Percentiles rank a stretch among this genome's conserved stretches.
Evolutionary conservation across 108 stramenopile species (phyloP).

Genomic region (Fistulifera solaris): DNA sequence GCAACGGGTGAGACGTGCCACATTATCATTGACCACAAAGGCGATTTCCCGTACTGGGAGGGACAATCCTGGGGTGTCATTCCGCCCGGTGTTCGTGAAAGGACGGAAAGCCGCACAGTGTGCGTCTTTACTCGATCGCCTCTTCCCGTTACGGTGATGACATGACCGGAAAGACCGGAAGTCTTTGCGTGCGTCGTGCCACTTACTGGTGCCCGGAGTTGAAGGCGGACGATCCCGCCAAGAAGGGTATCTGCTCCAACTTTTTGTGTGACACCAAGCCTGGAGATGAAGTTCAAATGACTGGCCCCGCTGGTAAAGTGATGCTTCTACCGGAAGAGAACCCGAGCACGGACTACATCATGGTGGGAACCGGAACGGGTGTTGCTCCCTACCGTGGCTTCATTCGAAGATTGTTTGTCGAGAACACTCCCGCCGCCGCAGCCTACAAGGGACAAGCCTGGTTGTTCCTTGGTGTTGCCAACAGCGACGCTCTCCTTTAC

Average conservation of each 20-base stretch:
- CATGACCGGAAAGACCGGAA: constrained; percentile 93
- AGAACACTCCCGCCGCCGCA: constrained; percentile 85
- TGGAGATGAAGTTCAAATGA: constrained; percentile 84
- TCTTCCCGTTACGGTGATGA: constrained; percentile 96
- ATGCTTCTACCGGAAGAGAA: constrained; percentile 97
- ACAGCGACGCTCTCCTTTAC: constrained; percentile 92
- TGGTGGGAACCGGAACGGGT: constrained; percentile 97
- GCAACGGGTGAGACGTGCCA: constrained; percentile 98
- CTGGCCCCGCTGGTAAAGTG: constrained; percentile 95
- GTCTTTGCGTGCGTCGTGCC: constrained; percentile 95
- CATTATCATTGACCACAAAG: constrained; percentile 96
- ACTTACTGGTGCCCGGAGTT: constrained; percentile 92
- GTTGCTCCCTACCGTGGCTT: constrained; percentile 97
- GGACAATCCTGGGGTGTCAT: constrained; percentile 97
- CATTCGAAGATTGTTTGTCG: constrained; percentile 91
- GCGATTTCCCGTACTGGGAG: constrained; percentile 96
- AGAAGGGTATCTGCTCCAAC: constrained; percentile 99
- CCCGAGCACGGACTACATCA: constrained; percentile 91
- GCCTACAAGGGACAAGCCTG: constrained; percentile 94
- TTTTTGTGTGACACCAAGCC: constrained; percentile 92
- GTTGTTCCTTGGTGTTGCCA: constrained; percentile 97
- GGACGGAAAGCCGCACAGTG: constrained; percentile 94
- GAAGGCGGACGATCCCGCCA: constrained; percentile 93
- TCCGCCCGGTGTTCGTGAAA: constrained; percentile 86
- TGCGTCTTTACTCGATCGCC: constrained; percentile 96